Conservation (phyloP, 441 rosid species). For the Eutrema salsugineum region DNA sequence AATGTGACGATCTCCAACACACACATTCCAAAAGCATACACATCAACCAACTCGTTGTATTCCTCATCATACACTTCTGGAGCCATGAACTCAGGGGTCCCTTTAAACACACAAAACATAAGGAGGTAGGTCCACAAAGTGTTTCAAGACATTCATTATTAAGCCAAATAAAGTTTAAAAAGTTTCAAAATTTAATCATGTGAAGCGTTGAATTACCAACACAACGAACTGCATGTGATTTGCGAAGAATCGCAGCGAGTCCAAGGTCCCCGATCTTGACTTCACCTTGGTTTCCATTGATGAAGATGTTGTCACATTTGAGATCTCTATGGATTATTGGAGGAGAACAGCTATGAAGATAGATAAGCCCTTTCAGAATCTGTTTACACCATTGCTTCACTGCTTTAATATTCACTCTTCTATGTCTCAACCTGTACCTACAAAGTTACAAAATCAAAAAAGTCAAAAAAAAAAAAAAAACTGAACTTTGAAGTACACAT, state of each 20-base stretch:
- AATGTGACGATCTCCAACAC: slow-evolving; percentile 74
- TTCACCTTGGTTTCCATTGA: slow-evolving; percentile 80
- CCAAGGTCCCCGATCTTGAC: slow-evolving; percentile 86
- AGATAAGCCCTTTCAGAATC: slow-evolving; percentile 61
- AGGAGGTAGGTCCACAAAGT: slow-evolving; percentile 9
- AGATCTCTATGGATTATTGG: slow-evolving; percentile 77
- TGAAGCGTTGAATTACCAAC: slow-evolving; percentile 43
- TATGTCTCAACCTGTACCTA: slow-evolving; percentile 73
- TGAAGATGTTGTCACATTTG: slow-evolving; percentile 74
- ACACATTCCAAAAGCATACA: slow-evolving; percentile 85
- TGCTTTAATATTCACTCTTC: slow-evolving; percentile 64
- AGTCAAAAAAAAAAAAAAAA: too few relatives aligned
- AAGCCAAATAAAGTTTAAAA: background rate
- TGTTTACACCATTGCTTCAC: slow-evolving; percentile 85
- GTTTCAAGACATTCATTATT: background rate
- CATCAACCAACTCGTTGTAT: slow-evolving; percentile 74
- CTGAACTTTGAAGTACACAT: slow-evolving; percentile 6
- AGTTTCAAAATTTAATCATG: background rate
- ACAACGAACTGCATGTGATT: slow-evolving; percentile 65
- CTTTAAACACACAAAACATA: slow-evolving; percentile 30
- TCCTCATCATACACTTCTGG: slow-evolving; percentile 80
- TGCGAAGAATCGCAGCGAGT: slow-evolving; percentile 67
- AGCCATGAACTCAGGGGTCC: slow-evolving; percentile 86
- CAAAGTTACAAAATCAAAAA: background rate
- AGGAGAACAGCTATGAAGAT: slow-evolving; percentile 61